These are phyloP conservation scores for Lignosus rhinocerotis DNA, from an alignment of 1,284 basidiomycete species.

Conservation along the genomic window DNA sequence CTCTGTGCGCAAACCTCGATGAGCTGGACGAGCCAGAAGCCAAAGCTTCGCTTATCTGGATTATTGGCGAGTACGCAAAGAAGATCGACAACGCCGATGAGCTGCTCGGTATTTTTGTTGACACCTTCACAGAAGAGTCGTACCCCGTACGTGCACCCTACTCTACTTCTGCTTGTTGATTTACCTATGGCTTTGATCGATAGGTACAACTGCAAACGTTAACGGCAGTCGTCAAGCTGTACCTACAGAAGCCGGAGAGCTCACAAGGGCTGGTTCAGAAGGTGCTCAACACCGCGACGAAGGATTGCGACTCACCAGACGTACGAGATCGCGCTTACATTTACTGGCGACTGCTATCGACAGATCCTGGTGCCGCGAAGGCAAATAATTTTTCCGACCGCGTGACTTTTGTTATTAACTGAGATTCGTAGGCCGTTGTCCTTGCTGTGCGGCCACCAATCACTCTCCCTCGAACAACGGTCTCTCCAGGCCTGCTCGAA, in stretches of 20 bases:
- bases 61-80: slow-evolving; percentile 96
- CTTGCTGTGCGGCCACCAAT: slow-evolving; percentile 92
- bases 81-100: slow-evolving; percentile 97
- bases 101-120: slow-evolving; percentile 86
- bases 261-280: slow-evolving; percentile 90
- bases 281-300: slow-evolving; percentile 91
- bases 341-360: slow-evolving; percentile 92
- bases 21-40: slow-evolving; percentile 98
- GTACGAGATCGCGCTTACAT: slow-evolving; percentile 96
- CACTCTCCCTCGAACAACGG: slow-evolving; percentile 87
- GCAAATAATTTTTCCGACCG: slow-evolving; percentile 39
- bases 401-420: neutral
- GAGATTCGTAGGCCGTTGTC: slow-evolving; percentile 73
- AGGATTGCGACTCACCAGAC: slow-evolving; percentile 96
- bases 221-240: slow-evolving; percentile 96
- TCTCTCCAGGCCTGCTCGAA: slow-evolving; percentile 88
- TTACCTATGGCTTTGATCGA: slow-evolving; percentile 13
- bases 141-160: slow-evolving; percentile 65
- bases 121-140: slow-evolving; percentile 91
- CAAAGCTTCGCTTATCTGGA: slow-evolving; percentile 98
- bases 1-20: slow-evolving; percentile 92
- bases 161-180: slow-evolving; percentile 7
- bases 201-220: slow-evolving; percentile 94
- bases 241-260: slow-evolving; percentile 91
- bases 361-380: slow-evolving; percentile 93